phyloP scores from a whole-genome alignment of 495 filamentous ascomycete genomes.

The Penicillium coffeae region DNA sequence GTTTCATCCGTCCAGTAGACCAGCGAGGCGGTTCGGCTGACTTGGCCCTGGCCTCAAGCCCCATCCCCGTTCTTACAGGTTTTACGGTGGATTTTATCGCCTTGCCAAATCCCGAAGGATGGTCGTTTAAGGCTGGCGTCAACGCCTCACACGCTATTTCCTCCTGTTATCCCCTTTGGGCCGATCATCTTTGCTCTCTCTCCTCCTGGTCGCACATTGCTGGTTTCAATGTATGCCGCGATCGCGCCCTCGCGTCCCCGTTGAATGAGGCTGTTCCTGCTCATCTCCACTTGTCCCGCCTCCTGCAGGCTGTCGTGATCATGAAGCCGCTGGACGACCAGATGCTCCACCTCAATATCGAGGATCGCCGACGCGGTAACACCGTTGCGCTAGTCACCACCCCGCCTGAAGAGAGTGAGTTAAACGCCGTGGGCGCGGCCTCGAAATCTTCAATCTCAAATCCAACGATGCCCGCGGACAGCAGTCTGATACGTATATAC shows the following conservation, averaged over 20 bases:
- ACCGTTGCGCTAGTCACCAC: constrained; percentile 16
- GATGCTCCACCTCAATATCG: constrained; percentile 24
- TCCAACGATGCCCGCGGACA: not conserved
- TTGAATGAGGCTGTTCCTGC: constrained; percentile 1
- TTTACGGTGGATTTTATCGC: not conserved
- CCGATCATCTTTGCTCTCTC: not conserved
- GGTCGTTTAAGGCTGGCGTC: not conserved
- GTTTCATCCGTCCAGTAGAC: constrained; percentile 14
- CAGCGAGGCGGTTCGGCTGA: constrained; percentile 1
- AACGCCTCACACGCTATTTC: not conserved
- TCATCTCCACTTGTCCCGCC: not conserved
- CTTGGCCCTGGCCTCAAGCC: not conserved
- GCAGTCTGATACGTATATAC: constrained; percentile 34
- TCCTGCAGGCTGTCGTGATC: not conserved
- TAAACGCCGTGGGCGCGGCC: constrained; percentile 2
- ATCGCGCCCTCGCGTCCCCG: not conserved
- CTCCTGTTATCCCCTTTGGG: not conserved
- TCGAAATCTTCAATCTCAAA: not conserved
- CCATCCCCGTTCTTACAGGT: not conserved
- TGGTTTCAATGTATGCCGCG: not conserved
- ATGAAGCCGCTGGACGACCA: constrained; percentile 23
- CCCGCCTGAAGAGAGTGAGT: constrained; percentile 23
- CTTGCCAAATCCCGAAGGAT: not conserved
- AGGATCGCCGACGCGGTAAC: constrained; percentile 14
- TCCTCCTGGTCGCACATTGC: not conserved